Base-by-base conservation (phyloP, 768 basidiomycete species). In the Dentipellis sp. region DNA sequence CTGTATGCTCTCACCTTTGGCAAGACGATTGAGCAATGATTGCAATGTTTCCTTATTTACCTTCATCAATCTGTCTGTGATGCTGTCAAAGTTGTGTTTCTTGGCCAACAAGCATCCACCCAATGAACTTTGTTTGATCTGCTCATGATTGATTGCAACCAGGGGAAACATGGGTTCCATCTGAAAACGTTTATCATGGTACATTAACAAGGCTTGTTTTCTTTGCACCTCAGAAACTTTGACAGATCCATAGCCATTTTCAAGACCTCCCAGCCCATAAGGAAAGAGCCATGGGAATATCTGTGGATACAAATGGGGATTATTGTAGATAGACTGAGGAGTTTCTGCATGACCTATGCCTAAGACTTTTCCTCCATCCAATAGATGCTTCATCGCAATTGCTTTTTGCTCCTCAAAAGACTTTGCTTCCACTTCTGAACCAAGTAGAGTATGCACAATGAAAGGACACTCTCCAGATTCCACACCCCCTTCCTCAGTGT, bases 121-220 rank as follows among this genome's bases (percentile, higher is more conserved):
- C 6, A 29, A 52, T 11, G 56, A 48, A 14, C 50, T 46, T 10
- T 40, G 17, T n/a, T 54, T 57, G 37, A 65, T 63, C 37, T 66
- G 65, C 22, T 64, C 56, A 19, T 65, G 58, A 50, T 65, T 63
- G 37, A 66, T 60, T 1, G 53, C 59, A 10, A 65, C 54, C 1
- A 62, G 48, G 11, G 56, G 49, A 52, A 62, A 65, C 7, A 52
- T 47, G 2, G 21, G 23, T n/a, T 66, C 64, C 1, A 45, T 22
- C 46, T 64, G 60, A 45, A 66, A 66, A 0, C 58, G 34, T 35
- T 60, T 59, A 19, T 66, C 62, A 48, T 60, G 39, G 52, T 64
- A 65, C 54, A 62, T 52, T 21, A 62, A 38, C 9, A 60, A n/a
- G 16, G 55, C 38, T 14, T 42, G 1, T 34, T 54, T 61, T n/a